Conservation (phyloP, 2,329 filamentous ascomycete species). For the Corniculantispora saksenae region DNA sequence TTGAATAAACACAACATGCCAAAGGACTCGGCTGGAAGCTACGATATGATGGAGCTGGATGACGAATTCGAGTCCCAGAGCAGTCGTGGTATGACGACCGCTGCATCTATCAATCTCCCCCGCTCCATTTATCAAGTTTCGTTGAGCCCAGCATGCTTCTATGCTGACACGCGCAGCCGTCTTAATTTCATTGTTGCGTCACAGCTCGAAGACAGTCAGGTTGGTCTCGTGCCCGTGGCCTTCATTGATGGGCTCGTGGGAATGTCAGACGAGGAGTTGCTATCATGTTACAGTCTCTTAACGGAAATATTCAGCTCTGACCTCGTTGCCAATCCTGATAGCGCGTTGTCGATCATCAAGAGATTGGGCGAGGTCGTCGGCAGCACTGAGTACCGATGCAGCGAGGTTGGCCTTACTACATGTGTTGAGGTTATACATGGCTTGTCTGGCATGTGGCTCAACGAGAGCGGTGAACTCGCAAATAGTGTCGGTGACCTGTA, state of each 20-base stretch:
- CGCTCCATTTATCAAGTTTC: constrained; percentile 46
- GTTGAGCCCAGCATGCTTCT: constrained; percentile 48
- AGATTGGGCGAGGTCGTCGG: constrained; percentile 54
- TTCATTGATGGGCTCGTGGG: constrained; percentile 54
- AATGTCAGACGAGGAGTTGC: constrained; percentile 53
- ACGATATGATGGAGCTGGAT: constrained; percentile 68
- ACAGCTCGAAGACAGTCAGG: constrained; percentile 43
- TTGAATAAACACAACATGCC: constrained; percentile 34
- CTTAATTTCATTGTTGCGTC: constrained; percentile 47
- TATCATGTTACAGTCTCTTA: constrained; percentile 52
- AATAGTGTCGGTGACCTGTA: constrained; percentile 75
- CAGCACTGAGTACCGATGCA: constrained; percentile 65
- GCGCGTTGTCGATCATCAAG: constrained; percentile 50
- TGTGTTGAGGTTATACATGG: constrained; percentile 69
- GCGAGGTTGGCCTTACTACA: constrained; percentile 69
- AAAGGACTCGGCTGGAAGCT: constrained; percentile 37
- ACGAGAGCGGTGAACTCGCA: constrained; percentile 60
- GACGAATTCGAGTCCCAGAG: constrained; percentile 63
- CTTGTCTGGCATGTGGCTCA: constrained; percentile 64
- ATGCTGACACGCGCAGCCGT: constrained; percentile 47
- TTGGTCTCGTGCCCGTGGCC: constrained; percentile 50
- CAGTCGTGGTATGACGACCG: constrained; percentile 45
- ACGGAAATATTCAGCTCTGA: constrained; percentile 57
- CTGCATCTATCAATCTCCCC: constrained; percentile 44
- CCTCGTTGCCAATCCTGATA: constrained; percentile 48